Evolutionary conservation across 495 filamentous ascomycete genomes (phyloP).

Genomic region (Elaphomyces granulatus): DNA sequence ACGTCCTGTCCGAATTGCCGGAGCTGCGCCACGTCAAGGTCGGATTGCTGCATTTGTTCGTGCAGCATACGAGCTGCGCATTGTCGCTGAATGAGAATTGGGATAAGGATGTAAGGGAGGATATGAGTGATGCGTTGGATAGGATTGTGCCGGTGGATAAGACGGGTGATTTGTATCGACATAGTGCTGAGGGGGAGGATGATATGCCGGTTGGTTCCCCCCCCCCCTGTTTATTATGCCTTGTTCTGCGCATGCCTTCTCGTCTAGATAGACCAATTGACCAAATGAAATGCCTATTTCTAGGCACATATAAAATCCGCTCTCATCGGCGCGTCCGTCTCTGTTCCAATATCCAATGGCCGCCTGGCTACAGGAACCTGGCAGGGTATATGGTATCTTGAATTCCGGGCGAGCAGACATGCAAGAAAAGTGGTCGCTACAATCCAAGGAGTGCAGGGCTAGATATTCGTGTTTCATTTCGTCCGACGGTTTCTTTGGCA

Average conservation of each 20-base stretch:
- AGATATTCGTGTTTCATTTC: no score
- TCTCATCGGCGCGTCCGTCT: slow-evolving; percentile 75
- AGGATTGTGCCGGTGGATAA: slow-evolving; percentile 67
- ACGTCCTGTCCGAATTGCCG: slow-evolving; percentile 51
- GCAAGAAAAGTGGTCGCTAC: slow-evolving; percentile 75
- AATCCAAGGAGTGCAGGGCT: slow-evolving; percentile 88
- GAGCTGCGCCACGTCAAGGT: slow-evolving; percentile 68
- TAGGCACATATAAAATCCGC: slow-evolving; percentile 86
- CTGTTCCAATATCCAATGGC: slow-evolving; percentile 78
- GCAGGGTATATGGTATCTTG: slow-evolving; percentile 86
- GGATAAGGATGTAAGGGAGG: slow-evolving; percentile 62
- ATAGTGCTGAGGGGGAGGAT: slow-evolving; percentile 77
- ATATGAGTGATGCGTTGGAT: slow-evolving; percentile 92
- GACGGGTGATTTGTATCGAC: slow-evolving; percentile 64
- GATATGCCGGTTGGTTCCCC: slow-evolving; percentile 59
- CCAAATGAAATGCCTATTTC: background rate
- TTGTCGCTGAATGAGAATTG: slow-evolving; percentile 91
- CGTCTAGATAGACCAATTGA: background rate
- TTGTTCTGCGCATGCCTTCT: background rate
- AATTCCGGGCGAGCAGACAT: slow-evolving; percentile 70
- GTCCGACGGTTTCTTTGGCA: no score
- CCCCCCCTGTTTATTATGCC: slow-evolving; percentile 1
- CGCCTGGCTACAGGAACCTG: slow-evolving; percentile 56
- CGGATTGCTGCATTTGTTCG: slow-evolving; percentile 75
- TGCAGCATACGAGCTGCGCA: slow-evolving; percentile 83